Conservation (phyloP, 23 red algal genomes). For the Gracilaria domingensis region DNA sequence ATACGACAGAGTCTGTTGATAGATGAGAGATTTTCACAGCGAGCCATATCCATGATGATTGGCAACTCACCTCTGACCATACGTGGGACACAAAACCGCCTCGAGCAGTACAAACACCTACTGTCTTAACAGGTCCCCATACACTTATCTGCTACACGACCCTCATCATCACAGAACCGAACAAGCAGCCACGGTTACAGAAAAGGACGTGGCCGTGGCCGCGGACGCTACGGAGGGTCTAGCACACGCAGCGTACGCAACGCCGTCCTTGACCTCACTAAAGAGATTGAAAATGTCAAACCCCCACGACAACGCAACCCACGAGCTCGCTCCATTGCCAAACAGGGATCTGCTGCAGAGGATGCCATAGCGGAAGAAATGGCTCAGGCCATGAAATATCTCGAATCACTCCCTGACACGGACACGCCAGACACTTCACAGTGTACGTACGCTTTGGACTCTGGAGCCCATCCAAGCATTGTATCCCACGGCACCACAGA, state of each 20-base stretch:
- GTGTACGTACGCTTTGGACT: constrained; percentile 6
- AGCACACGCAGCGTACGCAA: not conserved
- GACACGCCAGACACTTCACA: not conserved
- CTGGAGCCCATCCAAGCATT: not conserved
- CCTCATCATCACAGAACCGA: too few species aligned
- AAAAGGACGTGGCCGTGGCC: not conserved
- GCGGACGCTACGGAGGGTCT: not conserved
- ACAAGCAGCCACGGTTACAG: too few species aligned
- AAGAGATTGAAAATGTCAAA: not conserved
- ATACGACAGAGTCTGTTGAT: not conserved
- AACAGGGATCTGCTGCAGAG: not conserved
- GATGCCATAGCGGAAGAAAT: not conserved
- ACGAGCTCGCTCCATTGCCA: not conserved
- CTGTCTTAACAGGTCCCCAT: not conserved
- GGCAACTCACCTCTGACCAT: not conserved
- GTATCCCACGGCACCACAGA: not conserved
- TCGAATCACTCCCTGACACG: not conserved
- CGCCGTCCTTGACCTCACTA: not conserved
- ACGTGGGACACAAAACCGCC: not conserved
- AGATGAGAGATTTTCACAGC: not conserved
- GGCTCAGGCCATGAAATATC: not conserved
- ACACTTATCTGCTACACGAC: too few species aligned
- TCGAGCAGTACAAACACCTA: not conserved
- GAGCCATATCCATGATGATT: not conserved
- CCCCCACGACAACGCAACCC: not conserved